Evolutionary conservation across 139 green algal species (phyloP).

Genomic region (Mesotaenium endlicherianum): DNA sequence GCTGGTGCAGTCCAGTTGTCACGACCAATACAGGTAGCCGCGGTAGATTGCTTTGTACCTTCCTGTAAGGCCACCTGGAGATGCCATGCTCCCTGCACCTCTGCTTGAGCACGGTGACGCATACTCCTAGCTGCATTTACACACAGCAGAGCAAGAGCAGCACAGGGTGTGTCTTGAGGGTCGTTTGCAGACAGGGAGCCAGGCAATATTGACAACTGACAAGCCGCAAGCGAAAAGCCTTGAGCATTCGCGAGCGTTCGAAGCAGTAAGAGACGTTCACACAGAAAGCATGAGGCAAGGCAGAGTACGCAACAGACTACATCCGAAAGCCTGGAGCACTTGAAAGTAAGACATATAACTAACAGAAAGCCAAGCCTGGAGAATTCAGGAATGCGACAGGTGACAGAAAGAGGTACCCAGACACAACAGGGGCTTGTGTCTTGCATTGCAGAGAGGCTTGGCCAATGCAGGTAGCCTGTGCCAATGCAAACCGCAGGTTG

Average conservation of each 20-base stretch:
- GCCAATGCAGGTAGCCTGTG: no score
- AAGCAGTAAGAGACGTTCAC: not conserved
- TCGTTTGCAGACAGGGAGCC: not conserved
- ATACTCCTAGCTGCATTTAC: constrained; percentile 47
- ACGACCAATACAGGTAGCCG: no score
- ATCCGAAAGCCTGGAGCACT: no score
- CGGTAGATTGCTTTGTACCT: no score
- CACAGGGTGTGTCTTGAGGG: not conserved
- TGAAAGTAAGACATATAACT: no score
- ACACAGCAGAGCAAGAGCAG: not conserved
- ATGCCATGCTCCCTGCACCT: constrained; percentile 53
- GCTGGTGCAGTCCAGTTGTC: not conserved
- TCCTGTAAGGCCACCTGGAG: constrained; percentile 54
- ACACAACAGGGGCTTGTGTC: no score
- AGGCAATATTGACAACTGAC: not conserved
- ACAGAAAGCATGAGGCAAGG: not conserved
- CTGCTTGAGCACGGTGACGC: constrained; percentile 56
- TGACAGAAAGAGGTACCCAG: no score
- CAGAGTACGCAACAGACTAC: not conserved
- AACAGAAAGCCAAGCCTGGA: no score
- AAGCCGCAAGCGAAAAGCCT: not conserved
- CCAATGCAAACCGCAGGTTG: no score
- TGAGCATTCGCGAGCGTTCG: not conserved
- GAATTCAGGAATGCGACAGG: no score
- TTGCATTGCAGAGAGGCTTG: no score